Base-by-base conservation (phyloP, 2,329 filamentous ascomycete species). In the Aspergillus alliaceus region DNA sequence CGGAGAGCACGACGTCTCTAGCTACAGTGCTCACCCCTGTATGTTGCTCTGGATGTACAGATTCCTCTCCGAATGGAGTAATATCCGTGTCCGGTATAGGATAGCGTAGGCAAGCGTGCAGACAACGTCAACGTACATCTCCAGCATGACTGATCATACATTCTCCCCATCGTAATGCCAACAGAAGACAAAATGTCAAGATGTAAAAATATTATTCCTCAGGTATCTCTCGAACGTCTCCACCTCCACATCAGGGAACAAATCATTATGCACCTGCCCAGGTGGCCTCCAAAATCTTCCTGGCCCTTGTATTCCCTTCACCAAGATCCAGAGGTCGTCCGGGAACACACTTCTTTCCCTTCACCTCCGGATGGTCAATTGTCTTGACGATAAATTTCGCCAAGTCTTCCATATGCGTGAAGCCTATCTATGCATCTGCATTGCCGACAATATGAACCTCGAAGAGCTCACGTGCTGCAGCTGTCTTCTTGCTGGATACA, bases 291-390 rank as follows among this genome's bases (percentile, higher is more conserved):
- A 61, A 29, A 65, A 67, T 34, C 40, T 53, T 1, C 67, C 66
- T 18, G 49, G 42, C 1, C 64, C 67, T 53, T 69, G 67, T 39
- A 62, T 54, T 2, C 61, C 60, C 31, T 59, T 64, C 9, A 69
- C 62, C 44, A 65, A 15, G n/a, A 66, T 64, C 65, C 65, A 67
- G 18, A 69, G 66, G 51, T 69, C 66, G 1, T 59, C 51, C 3
- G 65, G 63, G 35, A 69, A 66, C 2, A 48, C 20, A 31, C 64
- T 9, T 64, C 11, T 56, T 35, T 1, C 37, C 40, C 14, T 55
- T 48, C 6, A 66, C 31, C 20, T 65, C 62, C 31, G n/a, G n/a
- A n/a, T n/a, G n/a, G n/a, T n/a, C n/a, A n/a, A n/a, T n/a, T n/a
- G n/a, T n/a, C n/a, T n/a, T n/a, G n/a, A n/a, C n/a, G n/a, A n/a